Evolutionary conservation across 306 rosid species (phyloP), one percentile per base, ranked within the genome.

Genomic region (Cucumis cinereus): DNA sequence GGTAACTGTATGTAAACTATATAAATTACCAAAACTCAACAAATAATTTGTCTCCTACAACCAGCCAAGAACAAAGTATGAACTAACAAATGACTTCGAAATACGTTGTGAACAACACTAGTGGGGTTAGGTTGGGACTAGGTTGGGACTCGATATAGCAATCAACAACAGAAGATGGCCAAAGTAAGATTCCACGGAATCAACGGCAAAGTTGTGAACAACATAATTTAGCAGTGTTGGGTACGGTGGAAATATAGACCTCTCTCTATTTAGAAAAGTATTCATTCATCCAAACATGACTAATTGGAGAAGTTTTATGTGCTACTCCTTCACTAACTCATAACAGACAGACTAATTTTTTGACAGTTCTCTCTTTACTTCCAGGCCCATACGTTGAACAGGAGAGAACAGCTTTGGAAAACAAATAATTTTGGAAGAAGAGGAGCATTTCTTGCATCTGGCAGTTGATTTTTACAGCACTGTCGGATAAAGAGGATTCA

Each of bases 401-500:
- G 22, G 14, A 70, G 35, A 55, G 47, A 14, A 24, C 75, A 45
- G 75, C 75, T 45, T 69, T 70, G 23, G n/a, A 24, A 47, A 47
- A 47, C 28, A 47, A 45, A 70, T 10, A 14, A 8, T 70, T 47
- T 50, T 50, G 55, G 20, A 70, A 47, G 75, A 70, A 47, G 75
- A 22, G 35, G 35, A 70, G 41, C 75, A 47, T 41, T 70, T 70
- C 59, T 49, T 70, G 30, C 57, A 68, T 43, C 40, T 70, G 57
- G n/a, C 38, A 70, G 49, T 70, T 70, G 15, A 45, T 45, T 43
- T 47, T 70, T 45, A 70, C 57, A 70, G 75, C 54, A 45, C 24
- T 70, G 75, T 70, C 75, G 75, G 75, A 47, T 47, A 70, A 70
- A 49, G 75, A 47, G 75, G 58, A 47, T 26, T 70, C 75, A 47